phyloP scores from a whole-genome alignment of 129 eudicot species.

The Tagetes patula region DNA sequence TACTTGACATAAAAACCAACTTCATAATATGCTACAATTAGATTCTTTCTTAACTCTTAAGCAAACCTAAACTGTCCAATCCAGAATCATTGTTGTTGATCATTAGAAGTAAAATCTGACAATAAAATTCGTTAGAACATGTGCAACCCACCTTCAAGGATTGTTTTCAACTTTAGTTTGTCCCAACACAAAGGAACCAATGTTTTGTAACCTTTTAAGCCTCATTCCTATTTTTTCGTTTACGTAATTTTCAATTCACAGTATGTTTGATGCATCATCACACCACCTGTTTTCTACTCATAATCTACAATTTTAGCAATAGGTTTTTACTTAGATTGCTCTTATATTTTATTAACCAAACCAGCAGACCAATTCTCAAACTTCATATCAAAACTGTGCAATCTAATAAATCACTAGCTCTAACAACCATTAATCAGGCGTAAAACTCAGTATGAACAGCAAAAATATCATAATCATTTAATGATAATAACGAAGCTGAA shows the following conservation, averaged over 20 bases:
- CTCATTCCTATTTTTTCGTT: not conserved
- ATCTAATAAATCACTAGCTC: slow-evolving; percentile 1
- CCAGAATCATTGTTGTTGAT: slow-evolving; percentile 1
- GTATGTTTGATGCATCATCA: not conserved
- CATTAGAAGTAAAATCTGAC: not conserved
- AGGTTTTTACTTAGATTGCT: too few relatives aligned
- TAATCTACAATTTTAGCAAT: too few relatives aligned
- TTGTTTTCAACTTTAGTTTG: too few relatives aligned
- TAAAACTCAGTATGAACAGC: not conserved
- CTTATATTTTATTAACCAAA: too few relatives aligned
- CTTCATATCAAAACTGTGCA: not conserved
- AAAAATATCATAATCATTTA: too few relatives aligned
- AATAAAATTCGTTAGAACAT: too few relatives aligned
- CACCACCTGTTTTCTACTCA: not conserved
- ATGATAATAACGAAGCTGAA: not conserved
- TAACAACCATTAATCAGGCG: not conserved
- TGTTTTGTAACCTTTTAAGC: too few relatives aligned
- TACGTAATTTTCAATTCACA: not conserved
- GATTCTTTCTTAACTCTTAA: not conserved
- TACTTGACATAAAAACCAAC: too few relatives aligned
- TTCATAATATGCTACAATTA: too few relatives aligned
- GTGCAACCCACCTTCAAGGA: too few relatives aligned
- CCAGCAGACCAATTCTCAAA: not conserved
- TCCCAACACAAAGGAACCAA: too few relatives aligned
- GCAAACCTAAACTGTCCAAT: not conserved